These are phyloP conservation scores for Mortierella claussenii DNA, from an alignment of 192 early-diverging fungal species.

Conservation along the genomic window DNA sequence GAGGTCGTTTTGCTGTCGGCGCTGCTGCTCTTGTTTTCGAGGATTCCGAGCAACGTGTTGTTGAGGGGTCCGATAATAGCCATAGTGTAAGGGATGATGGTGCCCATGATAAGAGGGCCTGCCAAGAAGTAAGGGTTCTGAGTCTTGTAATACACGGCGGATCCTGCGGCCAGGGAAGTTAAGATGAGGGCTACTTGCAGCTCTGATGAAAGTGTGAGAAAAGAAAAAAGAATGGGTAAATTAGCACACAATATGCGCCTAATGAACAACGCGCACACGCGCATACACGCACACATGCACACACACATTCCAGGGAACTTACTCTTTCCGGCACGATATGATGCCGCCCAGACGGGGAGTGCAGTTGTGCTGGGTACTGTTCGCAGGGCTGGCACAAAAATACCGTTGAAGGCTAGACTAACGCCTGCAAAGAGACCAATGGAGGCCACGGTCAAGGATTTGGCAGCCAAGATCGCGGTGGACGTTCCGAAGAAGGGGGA, in stretches of 20 bases:
- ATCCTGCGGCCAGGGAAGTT: slow-evolving; percentile 2
- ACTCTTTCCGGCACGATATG: slow-evolving; percentile 15
- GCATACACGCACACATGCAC: too few relatives aligned
- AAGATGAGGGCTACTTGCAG: slow-evolving; percentile 13
- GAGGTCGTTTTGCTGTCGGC: too few relatives aligned
- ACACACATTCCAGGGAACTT: too few relatives aligned
- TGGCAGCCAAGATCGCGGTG: background rate
- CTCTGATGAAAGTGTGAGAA: slow-evolving; percentile 9
- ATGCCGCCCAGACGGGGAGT: slow-evolving; percentile 26
- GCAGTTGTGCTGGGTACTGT: slow-evolving; percentile 1
- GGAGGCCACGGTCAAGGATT: slow-evolving; percentile 17
- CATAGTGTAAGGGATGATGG: slow-evolving; percentile 26
- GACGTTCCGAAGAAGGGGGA: background rate
- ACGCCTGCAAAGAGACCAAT: slow-evolving; percentile 35
- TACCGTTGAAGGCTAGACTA: slow-evolving; percentile 16
- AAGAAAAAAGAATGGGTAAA: background rate
- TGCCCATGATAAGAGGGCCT: slow-evolving; percentile 11
- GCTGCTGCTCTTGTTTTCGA: slow-evolving; percentile 3
- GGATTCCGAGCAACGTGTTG: slow-evolving; percentile 12
- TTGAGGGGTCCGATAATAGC: slow-evolving; percentile 26
- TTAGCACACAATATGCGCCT: background rate
- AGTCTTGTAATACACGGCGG: slow-evolving; percentile 20
- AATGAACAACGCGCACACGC: background rate
- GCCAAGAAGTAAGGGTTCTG: slow-evolving; percentile 23
- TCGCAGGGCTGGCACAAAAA: slow-evolving; percentile 30